These are phyloP conservation scores for Solanum peruvianum DNA, from an alignment of 257 asterid species.

Conservation along the genomic window DNA sequence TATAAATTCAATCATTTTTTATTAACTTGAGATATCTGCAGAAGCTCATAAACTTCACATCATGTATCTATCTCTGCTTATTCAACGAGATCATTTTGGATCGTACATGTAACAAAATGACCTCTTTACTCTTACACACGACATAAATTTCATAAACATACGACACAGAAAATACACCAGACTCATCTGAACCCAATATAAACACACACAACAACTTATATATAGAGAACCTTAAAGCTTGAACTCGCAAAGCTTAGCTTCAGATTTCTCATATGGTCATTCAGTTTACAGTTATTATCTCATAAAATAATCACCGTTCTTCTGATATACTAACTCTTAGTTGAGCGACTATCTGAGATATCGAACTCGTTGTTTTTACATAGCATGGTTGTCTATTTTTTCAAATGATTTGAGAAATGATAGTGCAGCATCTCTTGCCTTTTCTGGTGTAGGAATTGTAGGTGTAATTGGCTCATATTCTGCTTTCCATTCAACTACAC, in stretches of 20 bases:
- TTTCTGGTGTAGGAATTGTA: background rate
- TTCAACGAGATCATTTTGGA: background rate
- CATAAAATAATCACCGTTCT: background rate
- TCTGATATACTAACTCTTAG: background rate
- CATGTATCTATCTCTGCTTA: background rate
- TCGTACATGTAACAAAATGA: background rate
- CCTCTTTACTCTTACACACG: background rate
- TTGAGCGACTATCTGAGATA: background rate
- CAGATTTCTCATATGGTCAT: background rate
- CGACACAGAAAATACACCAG: background rate
- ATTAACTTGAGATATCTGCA: too few relatives aligned
- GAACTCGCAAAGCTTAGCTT: background rate
- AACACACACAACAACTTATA: background rate
- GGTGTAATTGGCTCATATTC: background rate
- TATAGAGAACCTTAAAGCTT: background rate
- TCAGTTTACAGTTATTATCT: background rate
- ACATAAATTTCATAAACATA: background rate
- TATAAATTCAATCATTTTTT: too few relatives aligned
- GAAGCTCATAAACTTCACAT: background rate
- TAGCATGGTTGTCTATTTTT: background rate
- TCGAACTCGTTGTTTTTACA: background rate
- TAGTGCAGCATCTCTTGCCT: constrained; percentile 3
- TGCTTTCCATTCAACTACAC: background rate
- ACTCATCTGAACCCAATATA: background rate
- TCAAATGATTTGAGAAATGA: background rate